phyloP scores from a whole-genome alignment of 805 yeast genomes.

The Starmerella vitae region DNA sequence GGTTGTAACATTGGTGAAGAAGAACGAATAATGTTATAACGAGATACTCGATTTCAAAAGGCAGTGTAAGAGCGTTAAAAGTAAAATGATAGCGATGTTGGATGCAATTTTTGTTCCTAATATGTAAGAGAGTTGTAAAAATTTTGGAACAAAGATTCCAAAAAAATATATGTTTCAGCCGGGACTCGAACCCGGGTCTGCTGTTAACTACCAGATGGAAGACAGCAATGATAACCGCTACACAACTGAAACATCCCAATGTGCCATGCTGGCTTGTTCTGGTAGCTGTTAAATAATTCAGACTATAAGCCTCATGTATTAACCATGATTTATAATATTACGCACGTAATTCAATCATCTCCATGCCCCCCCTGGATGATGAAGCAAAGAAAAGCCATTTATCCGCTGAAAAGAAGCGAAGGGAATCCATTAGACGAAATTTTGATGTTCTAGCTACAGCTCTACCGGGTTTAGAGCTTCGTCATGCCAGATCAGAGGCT shows the following conservation, averaged over 20 bases:
- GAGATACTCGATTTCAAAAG: too few species aligned
- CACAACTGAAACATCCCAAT: conserved; percentile 63
- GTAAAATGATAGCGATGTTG: too few species aligned
- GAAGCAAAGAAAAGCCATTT: conserved; percentile 43
- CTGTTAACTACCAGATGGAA: conserved; percentile 55
- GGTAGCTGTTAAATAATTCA: too few species aligned
- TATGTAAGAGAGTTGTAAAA: too few species aligned
- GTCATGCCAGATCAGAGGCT: conserved; percentile 70
- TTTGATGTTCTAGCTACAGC: conserved; percentile 61
- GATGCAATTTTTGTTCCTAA: too few species aligned
- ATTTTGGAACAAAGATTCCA: not conserved
- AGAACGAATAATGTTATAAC: too few species aligned
- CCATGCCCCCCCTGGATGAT: too few species aligned
- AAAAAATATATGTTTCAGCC: conserved; percentile 35
- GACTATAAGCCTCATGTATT: too few species aligned
- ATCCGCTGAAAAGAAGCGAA: conserved; percentile 72
- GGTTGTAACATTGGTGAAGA: too few species aligned
- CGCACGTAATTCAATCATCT: too few species aligned
- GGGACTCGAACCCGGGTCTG: conserved; percentile 92
- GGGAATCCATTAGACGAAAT: conserved; percentile 72
- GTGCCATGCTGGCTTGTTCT: too few species aligned
- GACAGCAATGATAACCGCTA: conserved; percentile 87
- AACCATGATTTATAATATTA: not conserved
- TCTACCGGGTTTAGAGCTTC: conserved; percentile 57
- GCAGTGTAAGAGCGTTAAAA: too few species aligned